Conservation (phyloP, 106 monocot genomes). For the Apostasia ramifera region DNA sequence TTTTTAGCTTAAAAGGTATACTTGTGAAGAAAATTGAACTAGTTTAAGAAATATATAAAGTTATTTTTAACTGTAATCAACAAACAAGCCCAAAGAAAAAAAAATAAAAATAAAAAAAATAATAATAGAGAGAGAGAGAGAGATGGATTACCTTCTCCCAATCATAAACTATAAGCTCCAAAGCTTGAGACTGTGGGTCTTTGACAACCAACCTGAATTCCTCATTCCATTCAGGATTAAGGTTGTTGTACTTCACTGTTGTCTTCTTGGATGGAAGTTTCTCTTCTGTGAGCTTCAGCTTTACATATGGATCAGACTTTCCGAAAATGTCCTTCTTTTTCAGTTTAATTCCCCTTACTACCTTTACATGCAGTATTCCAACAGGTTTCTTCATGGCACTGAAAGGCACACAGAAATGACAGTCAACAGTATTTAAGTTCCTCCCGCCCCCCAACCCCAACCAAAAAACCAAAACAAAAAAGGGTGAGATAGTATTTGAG, state of each 20-base stretch:
- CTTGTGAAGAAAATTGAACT: neutral
- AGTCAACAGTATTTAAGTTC: too few species aligned
- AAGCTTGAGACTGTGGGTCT: slow-evolving; percentile 42
- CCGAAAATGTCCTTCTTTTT: slow-evolving; percentile 61
- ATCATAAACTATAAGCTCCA: slow-evolving; percentile 50
- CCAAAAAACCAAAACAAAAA: too few species aligned
- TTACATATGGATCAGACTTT: slow-evolving; percentile 62
- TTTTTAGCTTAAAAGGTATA: too few species aligned
- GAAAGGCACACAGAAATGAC: slow-evolving; percentile 2
- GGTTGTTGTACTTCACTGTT: slow-evolving; percentile 47
- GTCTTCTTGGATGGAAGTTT: slow-evolving; percentile 56
- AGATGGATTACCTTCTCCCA: slow-evolving; percentile 50
- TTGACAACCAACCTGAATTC: slow-evolving; percentile 60
- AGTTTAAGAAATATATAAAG: too few species aligned
- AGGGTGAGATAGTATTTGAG: too few species aligned
- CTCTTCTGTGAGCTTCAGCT: slow-evolving; percentile 45
- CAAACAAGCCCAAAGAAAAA: too few species aligned
- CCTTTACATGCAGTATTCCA: slow-evolving; percentile 54
- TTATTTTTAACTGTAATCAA: too few species aligned
- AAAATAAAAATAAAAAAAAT: too few species aligned
- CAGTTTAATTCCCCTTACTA: slow-evolving; percentile 36
- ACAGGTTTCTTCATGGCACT: slow-evolving; percentile 52
- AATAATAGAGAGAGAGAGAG: too few species aligned
- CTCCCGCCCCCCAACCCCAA: too few species aligned
- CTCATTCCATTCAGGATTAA: slow-evolving; percentile 76